phyloP scores from a whole-genome alignment of 225 moss, liverwort and hornwort species.

The Asterella californica region DNA sequence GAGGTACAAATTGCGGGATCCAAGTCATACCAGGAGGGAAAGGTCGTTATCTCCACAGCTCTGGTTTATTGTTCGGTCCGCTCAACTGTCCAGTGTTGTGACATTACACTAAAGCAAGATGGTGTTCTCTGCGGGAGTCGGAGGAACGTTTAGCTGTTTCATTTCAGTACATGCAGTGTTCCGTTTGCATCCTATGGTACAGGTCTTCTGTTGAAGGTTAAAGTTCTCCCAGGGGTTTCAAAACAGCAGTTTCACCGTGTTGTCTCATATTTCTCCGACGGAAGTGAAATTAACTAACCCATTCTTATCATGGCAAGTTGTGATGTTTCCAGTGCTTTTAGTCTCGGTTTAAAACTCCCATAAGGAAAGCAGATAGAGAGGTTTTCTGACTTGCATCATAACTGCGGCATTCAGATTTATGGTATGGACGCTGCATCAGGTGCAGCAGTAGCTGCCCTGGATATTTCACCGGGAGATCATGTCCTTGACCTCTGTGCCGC shows the following conservation, averaged over 20 bases:
- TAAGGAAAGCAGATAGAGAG: not conserved
- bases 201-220: not conserved
- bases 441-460: conserved; percentile 88
- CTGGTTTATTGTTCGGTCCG: not conserved
- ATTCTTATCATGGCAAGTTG: not conserved
- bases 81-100: not conserved
- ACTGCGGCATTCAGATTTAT: conserved; percentile 55
- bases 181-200: not conserved
- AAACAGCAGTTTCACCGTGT: not conserved
- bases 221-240: not conserved
- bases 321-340: not conserved
- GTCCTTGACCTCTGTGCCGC: conserved; percentile 97
- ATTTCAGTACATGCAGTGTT: not conserved
- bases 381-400: not conserved
- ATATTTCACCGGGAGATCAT: conserved; percentile 68
- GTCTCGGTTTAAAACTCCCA: not conserved
- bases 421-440: conserved; percentile 99
- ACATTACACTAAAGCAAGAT: not conserved
- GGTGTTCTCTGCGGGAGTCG: not conserved
- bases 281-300: not conserved
- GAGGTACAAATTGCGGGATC: conserved; percentile 82
- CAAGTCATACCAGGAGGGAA: conserved; percentile 80
- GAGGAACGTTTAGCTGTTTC: not conserved
- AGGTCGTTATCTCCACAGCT: conserved; percentile 40
- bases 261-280: not conserved